Conservation (phyloP, 345 rosid genomes). For the Brassica rapa region DNA sequence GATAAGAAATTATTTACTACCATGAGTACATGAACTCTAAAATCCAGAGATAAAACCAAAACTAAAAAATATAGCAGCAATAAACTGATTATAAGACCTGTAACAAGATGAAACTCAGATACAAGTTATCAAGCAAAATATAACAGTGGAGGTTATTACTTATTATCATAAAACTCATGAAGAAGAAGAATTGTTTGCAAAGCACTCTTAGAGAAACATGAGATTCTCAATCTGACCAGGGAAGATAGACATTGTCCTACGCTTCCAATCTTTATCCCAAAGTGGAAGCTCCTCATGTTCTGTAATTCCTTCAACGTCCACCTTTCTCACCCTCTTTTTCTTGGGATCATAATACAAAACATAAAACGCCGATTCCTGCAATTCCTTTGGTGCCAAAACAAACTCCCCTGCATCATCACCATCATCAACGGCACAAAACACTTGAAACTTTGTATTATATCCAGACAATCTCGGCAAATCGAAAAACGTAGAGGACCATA, state of each 20-base stretch:
- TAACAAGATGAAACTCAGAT: background rate
- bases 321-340: background rate
- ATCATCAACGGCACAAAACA: background rate
- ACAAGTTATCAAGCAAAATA: background rate
- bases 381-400: conserved; percentile 1
- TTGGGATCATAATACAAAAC: conserved; percentile 22
- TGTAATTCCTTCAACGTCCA: conserved; percentile 1
- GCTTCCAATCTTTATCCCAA: background rate
- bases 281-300: background rate
- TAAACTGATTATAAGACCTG: background rate
- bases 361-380: background rate
- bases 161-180: background rate
- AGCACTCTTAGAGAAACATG: background rate
- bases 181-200: background rate
- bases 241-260: background rate
- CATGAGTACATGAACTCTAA: background rate
- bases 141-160: background rate
- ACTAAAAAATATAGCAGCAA: background rate
- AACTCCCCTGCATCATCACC: conserved; percentile 1
- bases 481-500: background rate
- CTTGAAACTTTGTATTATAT: background rate
- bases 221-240: background rate
- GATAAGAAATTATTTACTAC: too few species aligned
- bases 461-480: background rate
- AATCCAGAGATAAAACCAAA: background rate